Conservation (phyloP, 2,329 filamentous ascomycete genomes). For the Fusarium sp. region DNA sequence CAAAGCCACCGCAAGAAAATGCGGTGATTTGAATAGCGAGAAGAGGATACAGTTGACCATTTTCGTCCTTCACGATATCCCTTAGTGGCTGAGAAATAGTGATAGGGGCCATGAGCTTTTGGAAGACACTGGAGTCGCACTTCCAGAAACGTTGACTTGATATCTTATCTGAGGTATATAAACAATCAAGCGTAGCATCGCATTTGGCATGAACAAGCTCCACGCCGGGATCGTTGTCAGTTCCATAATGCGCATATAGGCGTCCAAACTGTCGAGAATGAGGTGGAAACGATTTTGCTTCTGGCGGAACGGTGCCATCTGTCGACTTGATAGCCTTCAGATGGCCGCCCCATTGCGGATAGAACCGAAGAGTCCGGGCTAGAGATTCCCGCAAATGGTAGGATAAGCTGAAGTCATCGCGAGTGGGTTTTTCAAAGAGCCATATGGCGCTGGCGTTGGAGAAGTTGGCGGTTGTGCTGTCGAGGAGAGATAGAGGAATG, state of each 20-base stretch:
- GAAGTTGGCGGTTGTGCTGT: slow-evolving; percentile 38
- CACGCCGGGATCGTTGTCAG: slow-evolving; percentile 25
- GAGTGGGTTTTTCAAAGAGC: slow-evolving; percentile 25
- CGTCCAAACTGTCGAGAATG: slow-evolving; percentile 37
- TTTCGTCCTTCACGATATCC: background rate
- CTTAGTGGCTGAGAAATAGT: background rate
- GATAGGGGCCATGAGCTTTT: slow-evolving; percentile 5
- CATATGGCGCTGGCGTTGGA: slow-evolving; percentile 35
- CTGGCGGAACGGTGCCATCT: slow-evolving; percentile 11
- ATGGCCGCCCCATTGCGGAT: slow-evolving; percentile 35
- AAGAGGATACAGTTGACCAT: background rate
- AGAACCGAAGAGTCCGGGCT: slow-evolving; percentile 13
- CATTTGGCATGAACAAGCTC: slow-evolving; percentile 29
- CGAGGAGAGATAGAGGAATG: slow-evolving; percentile 32
- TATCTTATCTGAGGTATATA: slow-evolving; percentile 16
- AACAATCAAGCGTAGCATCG: background rate
- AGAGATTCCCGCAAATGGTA: slow-evolving; percentile 20
- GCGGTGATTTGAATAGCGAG: slow-evolving; percentile 36
- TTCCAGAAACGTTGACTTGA: slow-evolving; percentile 17
- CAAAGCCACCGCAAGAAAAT: slow-evolving; percentile 35
- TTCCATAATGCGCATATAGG: slow-evolving; percentile 33
- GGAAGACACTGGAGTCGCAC: slow-evolving; percentile 2
- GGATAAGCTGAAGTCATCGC: background rate
- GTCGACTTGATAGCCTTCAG: slow-evolving; percentile 16
- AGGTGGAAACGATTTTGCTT: slow-evolving; percentile 18